Evolutionary conservation across 306 rosid genomes (phyloP), one percentile per base, ranked within the genome.

Genomic region (Myrica gale): DNA sequence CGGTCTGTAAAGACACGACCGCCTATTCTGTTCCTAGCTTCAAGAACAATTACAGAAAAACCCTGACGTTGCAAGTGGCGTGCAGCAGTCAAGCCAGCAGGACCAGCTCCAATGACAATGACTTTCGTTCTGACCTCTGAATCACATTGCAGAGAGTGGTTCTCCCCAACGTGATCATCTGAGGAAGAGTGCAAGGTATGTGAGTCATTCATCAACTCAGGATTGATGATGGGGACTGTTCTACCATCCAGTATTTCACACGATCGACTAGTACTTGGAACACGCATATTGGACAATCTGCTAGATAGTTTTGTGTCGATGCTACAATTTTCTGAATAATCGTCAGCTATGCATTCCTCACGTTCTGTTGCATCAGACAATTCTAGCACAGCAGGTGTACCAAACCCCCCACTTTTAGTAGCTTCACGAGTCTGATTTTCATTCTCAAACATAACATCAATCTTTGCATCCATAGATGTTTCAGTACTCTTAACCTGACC

Each of bases 41-140:
- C 99, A 69, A 96, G 88, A 53, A 96, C 76, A 61, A 86, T 87
- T 47, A 96, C 97, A 71, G 80, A 32, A 86, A 92, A 90, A 57
- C 98, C 99, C 77, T 90, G 99, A 37, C 99, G 98, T 72, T 88
- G 89, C 88, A 96, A 84, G 86, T 96, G 99, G 76, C 97, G 93
- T 47, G 99, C 93, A 78, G 99, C 98, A 83, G 91, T 96, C 80
- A 96, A 81, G 80, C 99, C 99, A 79, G 99, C 98, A 75, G 99
- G 99, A 81, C 99, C 99, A 84, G 96, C 99, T 82, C 99, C 99
- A 68, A 96, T 83, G 72, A 96, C 84, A 77, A 96, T 85, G 65
- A 96, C 88, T 82, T 82, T 88, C 90, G 89, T 96, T 81, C 80
- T 78, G 26, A 69, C 81, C 52, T 87, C 91, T 48, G 76, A 80